Evolutionary conservation across 345 rosid genomes (phyloP).

Genomic region (Kernera saxatilis): DNA sequence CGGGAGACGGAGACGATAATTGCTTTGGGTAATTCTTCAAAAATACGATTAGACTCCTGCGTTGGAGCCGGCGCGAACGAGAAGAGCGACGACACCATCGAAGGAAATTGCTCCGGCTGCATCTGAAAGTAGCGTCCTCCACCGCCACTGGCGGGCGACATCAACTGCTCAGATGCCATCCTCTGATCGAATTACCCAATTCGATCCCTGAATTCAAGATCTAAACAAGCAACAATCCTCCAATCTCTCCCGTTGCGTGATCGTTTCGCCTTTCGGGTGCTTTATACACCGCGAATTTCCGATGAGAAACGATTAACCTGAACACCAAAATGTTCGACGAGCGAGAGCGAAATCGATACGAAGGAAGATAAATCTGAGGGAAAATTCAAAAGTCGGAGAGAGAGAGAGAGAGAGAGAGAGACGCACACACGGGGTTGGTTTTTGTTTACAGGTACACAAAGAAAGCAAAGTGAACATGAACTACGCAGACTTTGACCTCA

Average conservation of each 20-base stretch:
- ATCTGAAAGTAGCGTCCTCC: constrained; percentile 66
- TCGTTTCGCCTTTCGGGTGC: neutral
- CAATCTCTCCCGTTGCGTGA: neutral
- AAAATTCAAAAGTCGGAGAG: constrained; percentile 23
- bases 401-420: constrained; percentile 22
- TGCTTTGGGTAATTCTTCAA: constrained; percentile 84
- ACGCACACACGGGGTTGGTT: constrained; percentile 15
- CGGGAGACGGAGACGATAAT: constrained; percentile 71
- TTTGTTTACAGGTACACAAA: neutral
- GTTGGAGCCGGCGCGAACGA: constrained; percentile 47
- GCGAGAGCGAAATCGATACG: neutral
- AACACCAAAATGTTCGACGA: constrained; percentile 6
- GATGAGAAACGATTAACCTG: neutral
- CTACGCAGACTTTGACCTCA: constrained; percentile 20
- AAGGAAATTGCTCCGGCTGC: constrained; percentile 57
- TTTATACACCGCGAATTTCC: neutral
- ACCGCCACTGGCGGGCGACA: constrained; percentile 38
- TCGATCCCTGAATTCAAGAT: constrained; percentile 10
- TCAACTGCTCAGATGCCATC: constrained; percentile 81
- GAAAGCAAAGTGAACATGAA: constrained; percentile 26
- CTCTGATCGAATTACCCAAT: neutral
- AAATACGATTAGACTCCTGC: constrained; percentile 58
- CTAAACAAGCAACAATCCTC: neutral
- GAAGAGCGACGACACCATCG: constrained; percentile 48
- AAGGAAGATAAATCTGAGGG: constrained; percentile 12